These are phyloP conservation scores for Alternaria hordeiaustralica DNA, from an alignment of 2,329 filamentous ascomycete species.

Conservation along the genomic window DNA sequence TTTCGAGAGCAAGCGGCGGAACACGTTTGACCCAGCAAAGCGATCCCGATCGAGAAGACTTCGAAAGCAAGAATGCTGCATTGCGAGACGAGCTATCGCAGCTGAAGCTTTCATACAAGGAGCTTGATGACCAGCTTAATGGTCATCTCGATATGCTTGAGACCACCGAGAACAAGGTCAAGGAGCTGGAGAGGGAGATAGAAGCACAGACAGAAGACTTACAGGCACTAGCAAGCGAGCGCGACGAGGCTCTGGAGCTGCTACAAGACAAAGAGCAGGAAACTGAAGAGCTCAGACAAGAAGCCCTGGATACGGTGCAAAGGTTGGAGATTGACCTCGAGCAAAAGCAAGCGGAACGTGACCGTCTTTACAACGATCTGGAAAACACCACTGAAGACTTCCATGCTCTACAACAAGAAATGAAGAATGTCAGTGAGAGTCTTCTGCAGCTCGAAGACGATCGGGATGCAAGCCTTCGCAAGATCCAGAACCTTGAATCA, in stretches of 20 bases:
- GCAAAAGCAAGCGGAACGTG: conserved; percentile 72
- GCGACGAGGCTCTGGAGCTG: conserved; percentile 81
- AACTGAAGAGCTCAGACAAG: conserved; percentile 59
- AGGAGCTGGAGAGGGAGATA: conserved; percentile 79
- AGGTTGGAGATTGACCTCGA: conserved; percentile 70
- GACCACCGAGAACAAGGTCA: conserved; percentile 62
- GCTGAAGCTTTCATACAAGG: conserved; percentile 87
- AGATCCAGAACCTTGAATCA: conserved; percentile 81
- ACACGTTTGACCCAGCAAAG: conserved; percentile 66
- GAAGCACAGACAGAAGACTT: conserved; percentile 81
- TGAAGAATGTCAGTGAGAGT: conserved; percentile 88
- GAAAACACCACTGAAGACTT: conserved; percentile 84
- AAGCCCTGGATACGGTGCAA: conserved; percentile 66
- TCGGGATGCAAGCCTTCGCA: conserved; percentile 76
- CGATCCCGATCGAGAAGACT: conserved; percentile 75
- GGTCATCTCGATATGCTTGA: conserved; percentile 82
- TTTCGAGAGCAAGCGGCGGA: conserved; percentile 70
- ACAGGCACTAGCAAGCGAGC: conserved; percentile 78
- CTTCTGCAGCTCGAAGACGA: conserved; percentile 89
- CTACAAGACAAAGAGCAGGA: conserved; percentile 68
- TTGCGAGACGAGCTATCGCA: conserved; percentile 86
- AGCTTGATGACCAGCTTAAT: conserved; percentile 82
- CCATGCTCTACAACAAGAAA: conserved; percentile 88
- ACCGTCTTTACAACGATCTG: conserved; percentile 73
- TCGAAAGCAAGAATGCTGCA: conserved; percentile 83